These are phyloP conservation scores for Xerocomellus intermedius DNA, from an alignment of 768 basidiomycete genomes.

Conservation along the genomic window DNA sequence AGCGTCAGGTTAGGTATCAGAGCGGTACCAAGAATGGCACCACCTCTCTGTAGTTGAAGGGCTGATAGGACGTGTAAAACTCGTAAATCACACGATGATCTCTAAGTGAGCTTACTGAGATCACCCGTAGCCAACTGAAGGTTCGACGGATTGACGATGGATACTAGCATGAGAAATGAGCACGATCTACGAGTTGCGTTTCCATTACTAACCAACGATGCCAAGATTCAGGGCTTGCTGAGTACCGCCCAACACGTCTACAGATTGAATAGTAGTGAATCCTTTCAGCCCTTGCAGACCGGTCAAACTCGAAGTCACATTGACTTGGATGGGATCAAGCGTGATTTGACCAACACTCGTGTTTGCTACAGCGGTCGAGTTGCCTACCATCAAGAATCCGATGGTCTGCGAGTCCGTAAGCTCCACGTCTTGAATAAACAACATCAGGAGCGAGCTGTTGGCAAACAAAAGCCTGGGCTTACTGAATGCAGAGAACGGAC, in stretches of 20 bases:
- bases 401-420: constrained; percentile 50
- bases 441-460: neutral
- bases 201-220: constrained; percentile 48
- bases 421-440: constrained; percentile 44
- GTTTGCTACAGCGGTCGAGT: constrained; percentile 58
- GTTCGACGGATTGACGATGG: constrained; percentile 67
- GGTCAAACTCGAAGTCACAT: constrained; percentile 58
- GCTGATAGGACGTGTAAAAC: constrained; percentile 32
- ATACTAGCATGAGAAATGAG: constrained; percentile 36
- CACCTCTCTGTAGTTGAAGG: constrained; percentile 54
- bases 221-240: constrained; percentile 54
- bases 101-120: constrained; percentile 44
- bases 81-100: neutral
- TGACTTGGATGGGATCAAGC: constrained; percentile 70
- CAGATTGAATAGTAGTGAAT: constrained; percentile 50
- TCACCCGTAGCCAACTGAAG: constrained; percentile 62
- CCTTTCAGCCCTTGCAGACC: constrained; percentile 63
- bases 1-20: constrained; percentile 60
- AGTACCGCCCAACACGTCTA: constrained; percentile 69
- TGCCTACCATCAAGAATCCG: constrained; percentile 57
- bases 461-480: constrained; percentile 18
- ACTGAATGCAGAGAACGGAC: constrained; percentile 61
- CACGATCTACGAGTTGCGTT: neutral
- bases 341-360: constrained; percentile 63
- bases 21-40: constrained; percentile 55